Evolutionary conservation across 495 filamentous ascomycete species (phyloP), one percentile per base, ranked within the genome.

Genomic region (Xylona heveae): DNA sequence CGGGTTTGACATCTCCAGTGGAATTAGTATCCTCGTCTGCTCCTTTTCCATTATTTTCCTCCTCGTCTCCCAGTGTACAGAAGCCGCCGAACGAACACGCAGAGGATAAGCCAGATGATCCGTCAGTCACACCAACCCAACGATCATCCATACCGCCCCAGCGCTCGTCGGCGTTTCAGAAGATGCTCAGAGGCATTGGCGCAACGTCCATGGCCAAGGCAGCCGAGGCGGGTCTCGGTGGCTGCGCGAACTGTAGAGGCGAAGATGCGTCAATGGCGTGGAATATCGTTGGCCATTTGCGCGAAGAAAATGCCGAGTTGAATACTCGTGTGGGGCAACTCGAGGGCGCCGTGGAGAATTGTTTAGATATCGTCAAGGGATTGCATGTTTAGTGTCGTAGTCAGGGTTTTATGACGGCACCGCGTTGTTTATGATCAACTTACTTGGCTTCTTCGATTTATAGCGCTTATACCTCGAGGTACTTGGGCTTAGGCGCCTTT

Each of bases 301-400:
- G 31, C 10, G 20, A 14, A 12, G 31, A 33, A 19, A 33, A 33
- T 4, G 2, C 1, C 1, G 14, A n/a, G 13, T 27, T 33, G 2
- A 33, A 27, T 10, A 19, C 12, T 10, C 31, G 31, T 2, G 20
- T 33, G 6, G 9, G 14, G 1, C 15, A 33, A 1, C 4, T 33
- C 7, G 31, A 33, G 31, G 20, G 20, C 14, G 20, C 31, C 7
- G 31, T 33, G 14, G 31, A 33, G 10, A n/a, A n/a, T n/a, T n/a
- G n/a, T n/a, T n/a, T n/a, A n/a, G n/a, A n/a, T n/a, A n/a, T n/a
- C n/a, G n/a, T n/a, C n/a, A n/a, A n/a, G n/a, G n/a, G n/a, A n/a
- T n/a, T n/a, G n/a, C n/a, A n/a, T n/a, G n/a, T n/a, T n/a, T n/a
- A n/a, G n/a, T n/a, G n/a, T n/a, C n/a, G n/a, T n/a, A n/a, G n/a